Evolutionary conservation across 768 basidiomycete species (phyloP), one percentile per base, ranked within the genome.

Genomic region (Pleurotus cornucopiae): DNA sequence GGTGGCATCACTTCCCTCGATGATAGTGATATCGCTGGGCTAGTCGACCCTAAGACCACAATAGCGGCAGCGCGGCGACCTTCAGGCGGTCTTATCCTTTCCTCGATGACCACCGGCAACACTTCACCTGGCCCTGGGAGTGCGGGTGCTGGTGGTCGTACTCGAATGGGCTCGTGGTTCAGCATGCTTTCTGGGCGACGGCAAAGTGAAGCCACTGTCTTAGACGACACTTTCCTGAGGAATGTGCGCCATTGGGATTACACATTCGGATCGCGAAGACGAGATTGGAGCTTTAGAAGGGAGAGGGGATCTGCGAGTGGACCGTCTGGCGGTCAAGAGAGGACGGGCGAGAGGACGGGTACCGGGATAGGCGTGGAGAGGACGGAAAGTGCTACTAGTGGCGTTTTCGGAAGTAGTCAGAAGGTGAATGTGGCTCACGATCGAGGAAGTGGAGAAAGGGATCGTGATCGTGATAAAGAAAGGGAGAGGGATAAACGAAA

Each of bases 251-350:
- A 60, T 39, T 79, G 76, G 76, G 73, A 71, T 41, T 82, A 80
- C 48, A 71, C 65, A n/a, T 84, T 82, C 54, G 71, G 70, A 51
- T 66, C 67, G 6, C 64, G 72, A 56, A 70, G 74, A 52, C 68
- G 71, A 38, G 75, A 78, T 56, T 89, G 88, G 88, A 78, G 73
- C 14, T 86, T 88, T 66, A 73, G 69, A 58, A 76, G 74, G 60
- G 85, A 85, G 69, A 76, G 69, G 47, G 76, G 72, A 12, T 77
- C 81, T 55, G 60, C 62, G 4, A 44, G 60, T 1, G 62, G 64
- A 23, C 55, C 30, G 55, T 16, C 46, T 46, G 48, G 60, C 23
- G 20, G 21, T 21, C 54, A 20, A 38, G 23, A 5, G 11, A 34
- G 7, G 30, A 9, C 63, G 37, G 59, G 23, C 14, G 62, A 34